Base-by-base conservation (phyloP, 2,329 filamentous ascomycete genomes). In the Claviceps fusiformis region DNA sequence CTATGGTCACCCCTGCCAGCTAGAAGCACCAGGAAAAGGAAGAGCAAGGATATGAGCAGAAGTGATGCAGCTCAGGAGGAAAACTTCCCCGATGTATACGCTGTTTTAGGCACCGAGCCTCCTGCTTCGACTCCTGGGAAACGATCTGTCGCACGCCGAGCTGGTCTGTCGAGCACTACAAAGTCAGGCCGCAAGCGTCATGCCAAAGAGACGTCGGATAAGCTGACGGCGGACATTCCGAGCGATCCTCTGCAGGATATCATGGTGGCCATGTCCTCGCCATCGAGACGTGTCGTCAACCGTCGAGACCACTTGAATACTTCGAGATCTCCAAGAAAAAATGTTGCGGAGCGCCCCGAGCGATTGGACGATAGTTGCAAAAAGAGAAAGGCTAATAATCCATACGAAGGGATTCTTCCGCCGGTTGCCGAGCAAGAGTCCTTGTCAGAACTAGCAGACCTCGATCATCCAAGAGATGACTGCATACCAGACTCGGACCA, bases 401-500 rank as follows among this genome's bases (percentile, higher is more conserved):
- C 54, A 33, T 54, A 48, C 11, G 47, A 55, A 54, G 51, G 46
- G 3, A 56, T 57, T 39, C 35, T 57, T 9, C 35, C 51, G 11
- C 35, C 31, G 9, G 37, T 35, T n/a, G 52, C 31, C 27, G 50
- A 49, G 56, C 55, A 33, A 64, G 65, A 29, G 27, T 39, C 37
- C 13, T n/a, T 33, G 15, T 31, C 33, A 11, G 27, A 24, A 52
- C 31, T n/a, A 39, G 37, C 48, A 15, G 47, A 39, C 9, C 24
- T 35, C 24, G 17, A 37, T 2, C 51, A 53, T 24, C 24, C 24
- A 48, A 59, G 44, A 24, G 60, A 70, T 54, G 67, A 70, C 35
- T 67, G 70, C 39, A 75, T 82, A 45, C 71, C 76, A 53, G 79
- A 82, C 60, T 82, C 79, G 0, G 79, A 82, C 48, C 79, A 81